Conservation (phyloP, 2,329 filamentous ascomycete species). For the Alternaria ventricosa region DNA sequence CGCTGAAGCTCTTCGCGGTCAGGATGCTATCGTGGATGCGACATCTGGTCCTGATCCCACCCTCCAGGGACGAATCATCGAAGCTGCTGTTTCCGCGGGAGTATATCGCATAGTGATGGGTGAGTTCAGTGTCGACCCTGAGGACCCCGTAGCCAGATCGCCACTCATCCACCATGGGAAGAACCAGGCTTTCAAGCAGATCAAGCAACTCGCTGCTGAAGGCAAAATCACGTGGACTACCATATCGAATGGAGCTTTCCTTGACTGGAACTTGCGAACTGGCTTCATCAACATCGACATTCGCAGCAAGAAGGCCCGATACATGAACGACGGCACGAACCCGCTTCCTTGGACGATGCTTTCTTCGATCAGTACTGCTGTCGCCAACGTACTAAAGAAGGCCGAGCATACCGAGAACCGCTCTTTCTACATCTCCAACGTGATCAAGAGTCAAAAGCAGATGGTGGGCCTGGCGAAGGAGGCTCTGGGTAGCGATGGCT, state of each 20-base stretch:
- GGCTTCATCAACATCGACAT: slow-evolving; percentile 14
- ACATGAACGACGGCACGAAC: slow-evolving; percentile 9
- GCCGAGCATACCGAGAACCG: slow-evolving; percentile 11
- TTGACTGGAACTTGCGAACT: slow-evolving; percentile 15
- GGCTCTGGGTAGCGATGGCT: slow-evolving; percentile 3
- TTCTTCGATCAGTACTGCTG: slow-evolving; percentile 4
- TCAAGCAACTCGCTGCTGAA: slow-evolving; percentile 7
- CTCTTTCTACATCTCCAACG: slow-evolving; percentile 12
- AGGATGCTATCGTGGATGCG: slow-evolving; percentile 60
- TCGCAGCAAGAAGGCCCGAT: slow-evolving; percentile 8
- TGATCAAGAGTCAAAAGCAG: slow-evolving; percentile 13
- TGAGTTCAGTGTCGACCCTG: slow-evolving; percentile 15
- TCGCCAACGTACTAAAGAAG: slow-evolving; percentile 5
- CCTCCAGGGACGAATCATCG: slow-evolving; percentile 46
- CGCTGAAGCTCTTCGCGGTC: slow-evolving; percentile 12
- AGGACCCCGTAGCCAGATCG: slow-evolving; percentile 10
- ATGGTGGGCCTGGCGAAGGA: slow-evolving; percentile 14
- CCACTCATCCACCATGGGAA: slow-evolving; percentile 14
- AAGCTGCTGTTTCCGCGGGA: slow-evolving; percentile 17
- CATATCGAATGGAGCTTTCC: slow-evolving; percentile 14
- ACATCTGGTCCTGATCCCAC: slow-evolving; percentile 49
- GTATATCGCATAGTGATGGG: slow-evolving; percentile 16
- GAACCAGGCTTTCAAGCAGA: slow-evolving; percentile 10
- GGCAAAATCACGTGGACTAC: slow-evolving; percentile 14
- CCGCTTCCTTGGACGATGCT: slow-evolving; percentile 7